phyloP scores from a whole-genome alignment of 306 rosid species.

The Casuarina glauca region DNA sequence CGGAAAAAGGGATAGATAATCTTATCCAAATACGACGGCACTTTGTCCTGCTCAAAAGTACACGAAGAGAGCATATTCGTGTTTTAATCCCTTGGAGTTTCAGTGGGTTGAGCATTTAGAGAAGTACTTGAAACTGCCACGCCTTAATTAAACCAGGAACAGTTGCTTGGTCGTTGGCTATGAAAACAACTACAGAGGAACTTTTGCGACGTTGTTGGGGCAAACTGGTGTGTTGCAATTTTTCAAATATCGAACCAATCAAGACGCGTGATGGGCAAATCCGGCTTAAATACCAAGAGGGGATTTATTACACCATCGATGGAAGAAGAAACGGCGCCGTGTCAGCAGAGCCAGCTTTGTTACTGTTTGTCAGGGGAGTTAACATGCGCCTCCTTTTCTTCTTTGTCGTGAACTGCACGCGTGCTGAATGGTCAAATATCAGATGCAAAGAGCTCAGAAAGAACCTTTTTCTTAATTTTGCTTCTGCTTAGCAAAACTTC shows the following conservation, averaged over 20 bases:
- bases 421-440: slow-evolving; percentile 64
- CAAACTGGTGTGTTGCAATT: too few species aligned
- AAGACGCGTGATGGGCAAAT: too few species aligned
- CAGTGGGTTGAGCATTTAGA: too few species aligned
- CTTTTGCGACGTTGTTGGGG: too few species aligned
- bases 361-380: slow-evolving; percentile 48
- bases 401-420: slow-evolving; percentile 90
- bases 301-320: too few species aligned
- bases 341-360: slow-evolving; percentile 6
- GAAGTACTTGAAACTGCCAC: too few species aligned
- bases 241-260: too few species aligned
- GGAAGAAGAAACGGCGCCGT: slow-evolving; percentile 48
- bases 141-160: too few species aligned
- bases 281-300: neutral
- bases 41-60: neutral
- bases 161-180: too few species aligned
- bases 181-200: too few species aligned
- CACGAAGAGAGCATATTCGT: neutral
- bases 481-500: neutral
- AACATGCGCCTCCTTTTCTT: slow-evolving; percentile 14
- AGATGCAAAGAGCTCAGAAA: slow-evolving; percentile 27
- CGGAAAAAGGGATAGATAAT: too few species aligned
- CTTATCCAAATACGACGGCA: neutral
- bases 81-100: neutral
- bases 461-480: slow-evolving; percentile 9